Evolutionary conservation across 179 eudicot genomes (phyloP).

Genomic region (Silene vulgaris): DNA sequence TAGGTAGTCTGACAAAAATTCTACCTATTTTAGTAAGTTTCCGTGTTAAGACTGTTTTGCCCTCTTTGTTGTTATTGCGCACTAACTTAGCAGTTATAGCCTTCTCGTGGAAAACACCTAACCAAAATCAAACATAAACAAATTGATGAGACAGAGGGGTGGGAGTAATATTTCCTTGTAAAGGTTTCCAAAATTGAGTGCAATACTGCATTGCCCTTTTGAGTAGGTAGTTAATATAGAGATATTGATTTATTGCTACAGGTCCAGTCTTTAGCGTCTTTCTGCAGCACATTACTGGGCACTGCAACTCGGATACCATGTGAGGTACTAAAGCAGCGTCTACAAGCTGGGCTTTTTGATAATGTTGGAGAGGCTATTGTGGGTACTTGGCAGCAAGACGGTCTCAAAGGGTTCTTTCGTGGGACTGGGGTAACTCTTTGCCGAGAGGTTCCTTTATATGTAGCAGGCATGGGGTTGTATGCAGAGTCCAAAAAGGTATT

Average conservation of each 20-base stretch:
- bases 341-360: constrained; percentile 80
- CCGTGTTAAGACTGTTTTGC: too few relatives aligned
- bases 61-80: too few relatives aligned
- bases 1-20: too few relatives aligned
- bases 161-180: too few relatives aligned
- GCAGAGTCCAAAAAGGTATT: constrained; percentile 90
- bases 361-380: constrained; percentile 81
- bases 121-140: too few relatives aligned
- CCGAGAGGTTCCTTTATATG: constrained; percentile 93
- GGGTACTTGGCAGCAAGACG: constrained; percentile 89
- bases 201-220: neutral
- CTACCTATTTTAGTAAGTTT: too few relatives aligned
- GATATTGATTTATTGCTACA: constrained; percentile 26
- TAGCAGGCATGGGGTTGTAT: constrained; percentile 91
- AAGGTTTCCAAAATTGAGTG: too few relatives aligned
- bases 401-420: constrained; percentile 80
- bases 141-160: too few relatives aligned
- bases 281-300: constrained; percentile 80
- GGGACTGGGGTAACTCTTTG: constrained; percentile 93
- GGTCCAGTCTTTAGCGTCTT: constrained; percentile 87
- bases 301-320: constrained; percentile 86
- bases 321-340: constrained; percentile 90
- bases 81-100: too few relatives aligned
- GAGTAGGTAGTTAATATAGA: constrained; percentile 7
- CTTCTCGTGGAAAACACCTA: too few relatives aligned